These are phyloP conservation scores for Soucietia sequanensis DNA, from an alignment of 805 yeast species.

Conservation along the genomic window DNA sequence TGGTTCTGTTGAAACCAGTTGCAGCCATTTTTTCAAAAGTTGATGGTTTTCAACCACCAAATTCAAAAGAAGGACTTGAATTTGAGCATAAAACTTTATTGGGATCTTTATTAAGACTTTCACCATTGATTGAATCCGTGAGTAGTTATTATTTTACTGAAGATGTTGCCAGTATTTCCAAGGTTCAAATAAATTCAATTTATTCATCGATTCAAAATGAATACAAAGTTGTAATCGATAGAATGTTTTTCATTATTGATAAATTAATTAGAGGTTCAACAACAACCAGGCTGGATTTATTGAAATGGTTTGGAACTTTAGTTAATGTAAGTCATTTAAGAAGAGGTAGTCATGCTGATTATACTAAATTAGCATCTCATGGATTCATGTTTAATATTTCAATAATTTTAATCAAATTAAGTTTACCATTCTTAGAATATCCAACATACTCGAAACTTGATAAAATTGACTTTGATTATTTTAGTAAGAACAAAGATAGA, in stretches of 20 bases:
- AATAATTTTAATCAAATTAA: slow-evolving; percentile 62
- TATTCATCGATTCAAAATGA: slow-evolving; percentile 65
- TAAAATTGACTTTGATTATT: slow-evolving; percentile 73
- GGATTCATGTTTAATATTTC: slow-evolving; percentile 80
- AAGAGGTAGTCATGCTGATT: slow-evolving; percentile 79
- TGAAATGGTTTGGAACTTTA: slow-evolving; percentile 68
- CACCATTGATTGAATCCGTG: slow-evolving; percentile 63
- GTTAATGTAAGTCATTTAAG: slow-evolving; percentile 85
- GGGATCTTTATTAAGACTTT: slow-evolving; percentile 74
- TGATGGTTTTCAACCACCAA: slow-evolving; percentile 51
- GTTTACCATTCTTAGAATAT: slow-evolving; percentile 78
- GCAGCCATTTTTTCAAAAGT: slow-evolving; percentile 59
- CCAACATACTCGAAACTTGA: slow-evolving; percentile 64
- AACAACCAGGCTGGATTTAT: slow-evolving; percentile 58
- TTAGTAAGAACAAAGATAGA: slow-evolving; percentile 44
- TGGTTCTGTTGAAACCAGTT: slow-evolving; percentile 58
- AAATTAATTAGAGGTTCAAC: slow-evolving; percentile 73
- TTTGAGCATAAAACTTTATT: slow-evolving; percentile 64
- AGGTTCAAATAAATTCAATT: slow-evolving; percentile 45
- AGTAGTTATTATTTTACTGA: slow-evolving; percentile 46
- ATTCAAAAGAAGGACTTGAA: slow-evolving; percentile 42
- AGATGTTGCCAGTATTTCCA: slow-evolving; percentile 16
- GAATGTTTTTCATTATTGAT: slow-evolving; percentile 69
- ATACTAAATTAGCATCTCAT: slow-evolving; percentile 65
- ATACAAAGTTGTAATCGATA: slow-evolving; percentile 54